Evolutionary conservation across 495 filamentous ascomycete genomes (phyloP), one percentile per base, ranked within the genome.

Genomic region (Talaromyces borbonicus): DNA sequence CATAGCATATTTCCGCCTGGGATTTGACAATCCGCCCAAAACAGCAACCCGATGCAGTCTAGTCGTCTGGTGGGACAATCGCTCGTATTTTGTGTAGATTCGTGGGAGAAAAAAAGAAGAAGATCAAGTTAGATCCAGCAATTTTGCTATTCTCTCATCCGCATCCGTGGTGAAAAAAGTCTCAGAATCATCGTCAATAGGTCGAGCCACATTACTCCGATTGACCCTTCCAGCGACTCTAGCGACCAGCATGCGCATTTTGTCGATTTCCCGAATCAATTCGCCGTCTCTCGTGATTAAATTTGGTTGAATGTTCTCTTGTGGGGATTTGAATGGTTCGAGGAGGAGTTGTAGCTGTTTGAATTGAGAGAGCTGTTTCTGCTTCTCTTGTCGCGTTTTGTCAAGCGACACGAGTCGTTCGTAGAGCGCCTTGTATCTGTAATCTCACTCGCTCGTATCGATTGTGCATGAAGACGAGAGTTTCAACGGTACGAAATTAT

Each of bases 271-370:
- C 31, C 70, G 66, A 50, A 79, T 77, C 18, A 94, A 57, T 52
- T 82, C 78, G n/a, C 81, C 83, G 59, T 87, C 81, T 33, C 76
- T 74, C 11, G 78, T 84, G 8, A 87, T 72, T 14, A 94, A 65
- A 61, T 90, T 93, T 18, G 81, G 80, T 54, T 94, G 87, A 19
- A 94, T 75, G 35, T 69, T 71, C 27, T 68, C 56, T 38, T 69
- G 65, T 1, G 77, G 71, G 5, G 75, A 57, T 26, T 69, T 53
- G 49, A 85, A 84, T 0, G 78, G 79, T 29, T 69, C 67, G 0
- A 89, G 58, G n/a, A 85, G 56, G 5, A 57, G 60, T 32, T 73
- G 70, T 35, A 87, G 67, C 29, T 68, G 66, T 19, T 69, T 71
- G 27, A 83, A 65, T 18, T 78, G 73, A 29, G 68, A 69, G 12